Base-by-base conservation (phyloP, 129 eudicot genomes). In the Flaveria ramosissima region DNA sequence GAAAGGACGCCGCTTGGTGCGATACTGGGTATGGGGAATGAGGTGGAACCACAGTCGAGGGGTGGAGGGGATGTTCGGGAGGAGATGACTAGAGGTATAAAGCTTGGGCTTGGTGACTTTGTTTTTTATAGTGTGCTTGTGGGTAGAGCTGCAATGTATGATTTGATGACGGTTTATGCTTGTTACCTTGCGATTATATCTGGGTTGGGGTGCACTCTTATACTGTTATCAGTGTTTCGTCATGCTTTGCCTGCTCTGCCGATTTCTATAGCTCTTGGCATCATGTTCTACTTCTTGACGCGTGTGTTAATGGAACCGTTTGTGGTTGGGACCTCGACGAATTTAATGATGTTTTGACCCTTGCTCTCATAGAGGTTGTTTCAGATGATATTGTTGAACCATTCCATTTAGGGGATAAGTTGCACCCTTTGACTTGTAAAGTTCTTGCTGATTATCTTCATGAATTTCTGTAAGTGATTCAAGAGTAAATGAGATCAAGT, bases 111-210 rank as follows among this genome's bases (percentile, higher is more conserved):
- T 23, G 99, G 99, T 46, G 99, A 95, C 78, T 95, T 95, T 83
- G 94, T 95, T 15, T 95, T 95, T 77, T 95, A 95, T 67, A 91
- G 99, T 64, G 97, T 95, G 72, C 93, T 95, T 73, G 99, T 95
- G 75, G 99, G 99, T 70, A 87, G 99, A 71, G 99, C 99, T 47
- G 99, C 99, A 20, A 91, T 95, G 99, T 95, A 91, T 88, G 99
- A 95, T 89, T 55, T 95, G n/a, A 89, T 95, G 99, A 95, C 99
- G 3, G 99, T 95, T 12, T 95, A 91, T 83, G 99, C 99, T 48
- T 95, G 99, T 85, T 95, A 95, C 81, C 97, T 95, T 71, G 99
- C 94, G 10, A 95, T 95, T 61, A 89, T 95, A 76, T 95, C 95
- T 26, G 99, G 99, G 30, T 88, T 95, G 76, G 99, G 90, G 60